These are phyloP conservation scores for Capsicum pubescens DNA, from an alignment of 257 asterid species.

Conservation along the genomic window DNA sequence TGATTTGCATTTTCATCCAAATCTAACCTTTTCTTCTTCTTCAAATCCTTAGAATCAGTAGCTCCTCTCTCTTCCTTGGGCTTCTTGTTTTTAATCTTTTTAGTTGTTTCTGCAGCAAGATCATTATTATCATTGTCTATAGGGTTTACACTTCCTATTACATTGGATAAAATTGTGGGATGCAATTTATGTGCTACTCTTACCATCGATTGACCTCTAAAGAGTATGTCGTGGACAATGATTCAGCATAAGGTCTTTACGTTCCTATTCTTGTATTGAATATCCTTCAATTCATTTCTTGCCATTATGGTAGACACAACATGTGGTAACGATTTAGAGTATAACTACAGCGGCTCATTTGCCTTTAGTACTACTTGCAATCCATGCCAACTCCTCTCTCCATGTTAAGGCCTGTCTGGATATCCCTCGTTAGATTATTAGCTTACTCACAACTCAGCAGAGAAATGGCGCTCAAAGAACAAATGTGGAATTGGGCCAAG, in stretches of 20 bases:
- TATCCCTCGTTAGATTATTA: no score
- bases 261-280: neutral
- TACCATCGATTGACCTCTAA: neutral
- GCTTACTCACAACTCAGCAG: no score
- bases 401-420: no score
- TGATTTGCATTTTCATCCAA: constrained; percentile 54
- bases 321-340: no score
- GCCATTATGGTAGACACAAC: neutral
- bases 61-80: constrained; percentile 46
- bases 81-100: constrained; percentile 46
- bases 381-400: no score
- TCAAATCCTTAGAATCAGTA: constrained; percentile 51
- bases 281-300: neutral
- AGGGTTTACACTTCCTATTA: constrained; percentile 28
- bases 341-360: no score
- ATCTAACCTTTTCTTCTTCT: constrained; percentile 69
- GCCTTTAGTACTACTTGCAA: no score
- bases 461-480: no score
- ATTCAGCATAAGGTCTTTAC: neutral
- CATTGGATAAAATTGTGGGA: neutral
- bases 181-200: neutral
- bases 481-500: no score
- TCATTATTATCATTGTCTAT: constrained; percentile 29
- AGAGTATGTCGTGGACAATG: neutral
- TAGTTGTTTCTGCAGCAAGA: constrained; percentile 34